Conservation (phyloP, 768 basidiomycete species). For the Phaeotremella fagi region DNA sequence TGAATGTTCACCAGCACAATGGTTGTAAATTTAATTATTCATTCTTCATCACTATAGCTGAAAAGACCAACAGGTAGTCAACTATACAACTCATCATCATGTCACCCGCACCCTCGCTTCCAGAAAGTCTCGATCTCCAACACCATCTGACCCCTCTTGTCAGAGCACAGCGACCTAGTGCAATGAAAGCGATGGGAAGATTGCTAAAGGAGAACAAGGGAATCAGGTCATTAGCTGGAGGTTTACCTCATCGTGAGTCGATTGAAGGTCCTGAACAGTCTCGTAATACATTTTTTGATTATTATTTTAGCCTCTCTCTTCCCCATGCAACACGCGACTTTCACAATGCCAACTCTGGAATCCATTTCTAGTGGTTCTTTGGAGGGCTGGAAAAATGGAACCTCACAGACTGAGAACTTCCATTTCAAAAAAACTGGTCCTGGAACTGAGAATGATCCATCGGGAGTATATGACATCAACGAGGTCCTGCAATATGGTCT, state of each 20-base stretch:
- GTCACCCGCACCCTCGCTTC: slow-evolving; percentile 21
- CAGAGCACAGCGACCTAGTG: slow-evolving; percentile 16
- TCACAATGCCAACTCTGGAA: slow-evolving; percentile 24
- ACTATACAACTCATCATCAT: slow-evolving; percentile 2
- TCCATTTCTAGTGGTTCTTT: slow-evolving; percentile 16
- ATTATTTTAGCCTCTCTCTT: slow-evolving; percentile 28
- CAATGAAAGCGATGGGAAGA: slow-evolving; percentile 33
- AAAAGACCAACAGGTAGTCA: too few relatives aligned
- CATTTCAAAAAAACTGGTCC: slow-evolving; percentile 33
- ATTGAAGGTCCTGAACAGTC: too few relatives aligned
- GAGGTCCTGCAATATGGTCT: slow-evolving; percentile 49
- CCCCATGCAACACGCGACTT: slow-evolving; percentile 33
- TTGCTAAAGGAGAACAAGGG: slow-evolving; percentile 9
- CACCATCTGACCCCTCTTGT: slow-evolving; percentile 26
- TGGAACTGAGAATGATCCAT: slow-evolving; percentile 19
- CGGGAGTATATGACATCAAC: slow-evolving; percentile 23
- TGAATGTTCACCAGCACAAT: too few relatives aligned
- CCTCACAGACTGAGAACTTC: slow-evolving; percentile 15
- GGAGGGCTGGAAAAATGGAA: slow-evolving; percentile 20
- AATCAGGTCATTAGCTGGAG: slow-evolving; percentile 26
- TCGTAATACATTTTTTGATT: too few relatives aligned
- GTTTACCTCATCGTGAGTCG: slow-evolving; percentile 14
- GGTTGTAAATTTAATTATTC: too few relatives aligned
- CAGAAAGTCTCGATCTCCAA: slow-evolving; percentile 20
- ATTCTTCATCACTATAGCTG: too few relatives aligned